Evolutionary conservation across 2,329 filamentous ascomycete species (phyloP).

Genomic region (Orbilia javanica): DNA sequence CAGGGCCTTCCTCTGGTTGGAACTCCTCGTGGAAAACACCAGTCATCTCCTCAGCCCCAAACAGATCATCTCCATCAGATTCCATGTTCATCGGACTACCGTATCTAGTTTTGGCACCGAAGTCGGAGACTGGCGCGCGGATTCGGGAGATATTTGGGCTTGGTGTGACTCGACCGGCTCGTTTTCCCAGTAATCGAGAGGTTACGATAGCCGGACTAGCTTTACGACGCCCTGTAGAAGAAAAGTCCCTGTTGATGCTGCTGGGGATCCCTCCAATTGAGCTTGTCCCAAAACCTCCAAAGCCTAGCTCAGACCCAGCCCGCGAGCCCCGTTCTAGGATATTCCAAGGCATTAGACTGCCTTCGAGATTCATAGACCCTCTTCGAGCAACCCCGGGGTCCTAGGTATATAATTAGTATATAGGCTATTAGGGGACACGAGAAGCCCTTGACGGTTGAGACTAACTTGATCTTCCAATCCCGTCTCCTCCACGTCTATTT

Average conservation of each 20-base stretch:
- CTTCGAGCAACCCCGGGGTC: conserved; percentile 39
- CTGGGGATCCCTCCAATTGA: conserved; percentile 58
- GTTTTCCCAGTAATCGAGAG: conserved; percentile 33
- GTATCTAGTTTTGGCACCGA: not conserved
- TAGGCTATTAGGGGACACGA: too few relatives aligned
- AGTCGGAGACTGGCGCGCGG: conserved; percentile 22
- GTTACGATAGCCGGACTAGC: conserved; percentile 21
- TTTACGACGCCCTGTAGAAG: conserved; percentile 30
- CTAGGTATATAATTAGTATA: conserved; percentile 4
- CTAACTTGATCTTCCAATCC: conserved; percentile 27
- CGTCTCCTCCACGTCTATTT: not conserved
- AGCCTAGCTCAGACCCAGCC: conserved; percentile 52
- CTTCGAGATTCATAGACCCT: conserved; percentile 9
- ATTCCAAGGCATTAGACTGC: conserved; percentile 58
- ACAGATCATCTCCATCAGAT: conserved; percentile 20
- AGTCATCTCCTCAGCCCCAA: conserved; percentile 43
- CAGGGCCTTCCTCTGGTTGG: not conserved
- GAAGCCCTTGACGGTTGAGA: not conserved
- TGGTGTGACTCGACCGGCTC: conserved; percentile 38
- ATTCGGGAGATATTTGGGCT: conserved; percentile 39
- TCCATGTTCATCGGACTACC: not conserved
- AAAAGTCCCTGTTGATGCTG: conserved; percentile 36
- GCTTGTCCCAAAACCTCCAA: conserved; percentile 60
- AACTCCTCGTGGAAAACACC: not conserved
- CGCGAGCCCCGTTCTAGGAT: conserved; percentile 47